Conservation (phyloP, 441 rosid species). For the Pelargonium myrrhifolium region DNA sequence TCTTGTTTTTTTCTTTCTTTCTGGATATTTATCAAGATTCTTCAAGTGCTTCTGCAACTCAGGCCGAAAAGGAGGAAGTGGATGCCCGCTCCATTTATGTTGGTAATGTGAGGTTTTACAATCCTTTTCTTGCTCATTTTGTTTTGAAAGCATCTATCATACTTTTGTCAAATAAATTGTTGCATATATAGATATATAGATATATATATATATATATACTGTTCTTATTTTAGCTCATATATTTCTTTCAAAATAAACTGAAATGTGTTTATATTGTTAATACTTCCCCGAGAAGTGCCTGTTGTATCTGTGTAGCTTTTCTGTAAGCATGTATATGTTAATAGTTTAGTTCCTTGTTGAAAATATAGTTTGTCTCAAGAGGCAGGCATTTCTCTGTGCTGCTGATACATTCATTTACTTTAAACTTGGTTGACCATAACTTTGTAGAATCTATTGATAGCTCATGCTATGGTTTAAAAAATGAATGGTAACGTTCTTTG, state of each 20-base stretch:
- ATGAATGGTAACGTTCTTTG: background rate
- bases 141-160: background rate
- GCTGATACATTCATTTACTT: background rate
- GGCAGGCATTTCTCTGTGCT: background rate
- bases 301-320: background rate
- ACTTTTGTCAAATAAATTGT: background rate
- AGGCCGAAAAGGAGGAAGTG: conserved; percentile 73
- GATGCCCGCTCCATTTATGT: conserved; percentile 71
- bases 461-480: background rate
- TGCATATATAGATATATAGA: too few species aligned
- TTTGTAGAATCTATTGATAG: background rate
- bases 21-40: conserved; percentile 41
- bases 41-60: conserved; percentile 40
- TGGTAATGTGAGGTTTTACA: conserved; percentile 57
- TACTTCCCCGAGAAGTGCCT: background rate
- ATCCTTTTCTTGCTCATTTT: conserved; percentile 16
- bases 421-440: background rate
- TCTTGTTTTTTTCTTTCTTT: background rate
- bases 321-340: background rate
- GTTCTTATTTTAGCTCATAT: background rate
- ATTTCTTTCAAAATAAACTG: background rate
- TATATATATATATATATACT: background rate
- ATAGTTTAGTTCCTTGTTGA: background rate
- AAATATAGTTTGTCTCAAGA: background rate
- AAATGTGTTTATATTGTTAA: background rate